Conservation (phyloP, 352 stramenopile species). For the Phytophthora megakarya region DNA sequence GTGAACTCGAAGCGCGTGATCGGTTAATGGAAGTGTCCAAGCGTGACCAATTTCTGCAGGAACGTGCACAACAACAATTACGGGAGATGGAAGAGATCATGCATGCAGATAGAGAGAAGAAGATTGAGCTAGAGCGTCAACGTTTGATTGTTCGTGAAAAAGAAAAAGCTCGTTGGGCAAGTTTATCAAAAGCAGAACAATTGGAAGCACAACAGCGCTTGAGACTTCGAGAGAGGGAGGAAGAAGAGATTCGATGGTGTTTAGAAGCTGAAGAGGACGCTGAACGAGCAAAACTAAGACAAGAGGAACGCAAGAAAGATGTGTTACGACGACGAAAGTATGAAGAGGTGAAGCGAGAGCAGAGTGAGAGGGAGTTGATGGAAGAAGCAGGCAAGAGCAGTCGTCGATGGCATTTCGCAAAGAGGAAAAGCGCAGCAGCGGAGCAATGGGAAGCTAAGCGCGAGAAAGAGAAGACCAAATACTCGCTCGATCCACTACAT, state of each 20-base stretch:
- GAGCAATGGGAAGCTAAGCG: conserved; percentile 53
- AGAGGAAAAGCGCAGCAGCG: conserved; percentile 44
- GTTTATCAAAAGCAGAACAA: conserved; percentile 25
- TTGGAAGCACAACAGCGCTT: conserved; percentile 28
- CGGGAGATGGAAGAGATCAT: conserved; percentile 35
- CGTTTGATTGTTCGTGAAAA: conserved; percentile 24
- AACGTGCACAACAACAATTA: conserved; percentile 35
- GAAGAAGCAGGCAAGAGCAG: conserved; percentile 42
- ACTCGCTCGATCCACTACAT: conserved; percentile 61
- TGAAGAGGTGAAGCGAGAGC: conserved; percentile 45
- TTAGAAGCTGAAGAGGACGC: conserved; percentile 20
- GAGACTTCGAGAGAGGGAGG: conserved; percentile 20
- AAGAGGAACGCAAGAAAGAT: conserved; percentile 22
- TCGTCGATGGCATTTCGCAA: conserved; percentile 42
- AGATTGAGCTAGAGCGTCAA: conserved; percentile 36
- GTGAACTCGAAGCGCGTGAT: conserved; percentile 33
- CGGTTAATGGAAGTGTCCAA: conserved; percentile 45
- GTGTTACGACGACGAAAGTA: conserved; percentile 36
- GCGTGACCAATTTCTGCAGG: conserved; percentile 38
- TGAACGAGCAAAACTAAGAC: conserved; percentile 4
- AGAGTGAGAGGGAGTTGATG: conserved; percentile 43
- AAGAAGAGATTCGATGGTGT: conserved; percentile 26
- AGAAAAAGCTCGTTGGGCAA: conserved; percentile 30
- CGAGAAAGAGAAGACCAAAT: conserved; percentile 48
- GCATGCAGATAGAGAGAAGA: conserved; percentile 27